These are phyloP conservation scores for Sphenostylis stenocarpa DNA, from an alignment of 306 rosid genomes.

Conservation along the genomic window DNA sequence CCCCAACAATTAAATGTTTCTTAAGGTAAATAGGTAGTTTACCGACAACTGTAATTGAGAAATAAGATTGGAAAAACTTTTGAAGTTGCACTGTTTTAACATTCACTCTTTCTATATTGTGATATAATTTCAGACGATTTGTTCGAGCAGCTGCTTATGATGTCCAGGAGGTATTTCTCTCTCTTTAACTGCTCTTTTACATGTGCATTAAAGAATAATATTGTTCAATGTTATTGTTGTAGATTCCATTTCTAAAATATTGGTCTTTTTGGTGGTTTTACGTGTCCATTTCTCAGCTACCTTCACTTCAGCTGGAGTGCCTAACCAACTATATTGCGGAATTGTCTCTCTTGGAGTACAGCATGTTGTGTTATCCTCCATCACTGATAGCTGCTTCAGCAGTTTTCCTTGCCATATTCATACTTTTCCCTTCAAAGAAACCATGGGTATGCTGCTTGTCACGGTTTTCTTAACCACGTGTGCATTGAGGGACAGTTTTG, in stretches of 20 bases:
- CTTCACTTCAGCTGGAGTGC: slow-evolving; percentile 77
- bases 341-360: slow-evolving; percentile 76
- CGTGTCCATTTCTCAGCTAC: slow-evolving; percentile 28
- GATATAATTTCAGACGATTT: slow-evolving; percentile 56
- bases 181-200: neutral
- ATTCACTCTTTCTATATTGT: slow-evolving; percentile 5
- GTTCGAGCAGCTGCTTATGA: slow-evolving; percentile 85
- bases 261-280: neutral
- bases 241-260: neutral
- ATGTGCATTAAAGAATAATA: neutral
- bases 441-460: slow-evolving; percentile 71
- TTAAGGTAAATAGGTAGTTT: slow-evolving; percentile 50
- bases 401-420: slow-evolving; percentile 65
- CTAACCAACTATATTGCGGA: slow-evolving; percentile 75
- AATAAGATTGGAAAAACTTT: neutral
- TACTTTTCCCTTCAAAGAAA: slow-evolving; percentile 60
- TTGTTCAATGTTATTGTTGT: neutral
- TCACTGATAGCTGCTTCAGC: slow-evolving; percentile 76
- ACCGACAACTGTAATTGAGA: neutral
- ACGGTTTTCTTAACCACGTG: slow-evolving; percentile 57
- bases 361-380: slow-evolving; percentile 70
- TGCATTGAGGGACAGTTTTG: neutral
- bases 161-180: slow-evolving; percentile 51
- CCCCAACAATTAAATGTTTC: slow-evolving; percentile 80
- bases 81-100: neutral